Evolutionary conservation across 2,329 filamentous ascomycete species (phyloP).

Genomic region (Aspergillus fijiensis): DNA sequence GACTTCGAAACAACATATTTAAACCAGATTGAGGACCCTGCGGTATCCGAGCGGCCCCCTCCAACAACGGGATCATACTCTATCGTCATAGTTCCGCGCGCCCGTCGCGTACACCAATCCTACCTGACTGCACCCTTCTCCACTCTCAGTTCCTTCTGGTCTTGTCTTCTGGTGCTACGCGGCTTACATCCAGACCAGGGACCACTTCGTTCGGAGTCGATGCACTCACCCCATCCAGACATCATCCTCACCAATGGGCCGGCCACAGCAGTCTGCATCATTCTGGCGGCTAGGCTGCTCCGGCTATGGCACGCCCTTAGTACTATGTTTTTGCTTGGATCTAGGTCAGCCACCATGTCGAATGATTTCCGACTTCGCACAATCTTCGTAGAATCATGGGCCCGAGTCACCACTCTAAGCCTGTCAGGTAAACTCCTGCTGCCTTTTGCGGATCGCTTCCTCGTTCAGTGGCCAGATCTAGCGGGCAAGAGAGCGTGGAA

Average conservation of each 20-base stretch:
- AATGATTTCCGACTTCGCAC: slow-evolving; percentile 61
- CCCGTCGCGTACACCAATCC: slow-evolving; percentile 78
- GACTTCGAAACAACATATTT: slow-evolving; percentile 59
- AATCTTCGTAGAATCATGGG: slow-evolving; percentile 91
- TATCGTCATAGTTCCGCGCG: slow-evolving; percentile 69
- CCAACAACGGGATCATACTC: slow-evolving; percentile 51
- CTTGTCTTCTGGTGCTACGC: slow-evolving; percentile 59
- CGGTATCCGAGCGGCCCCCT: neutral
- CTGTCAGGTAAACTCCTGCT: slow-evolving; percentile 77
- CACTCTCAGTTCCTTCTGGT: slow-evolving; percentile 63
- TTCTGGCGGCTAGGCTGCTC: slow-evolving; percentile 57
- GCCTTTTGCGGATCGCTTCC: slow-evolving; percentile 70
- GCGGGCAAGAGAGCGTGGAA: slow-evolving; percentile 47
- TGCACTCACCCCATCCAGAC: slow-evolving; percentile 59
- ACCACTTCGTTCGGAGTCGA: slow-evolving; percentile 17
- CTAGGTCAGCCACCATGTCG: slow-evolving; percentile 30
- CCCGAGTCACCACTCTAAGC: slow-evolving; percentile 77
- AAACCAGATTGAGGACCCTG: slow-evolving; percentile 14
- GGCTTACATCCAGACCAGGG: slow-evolving; percentile 38
- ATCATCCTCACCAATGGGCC: slow-evolving; percentile 85
- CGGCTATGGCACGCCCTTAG: slow-evolving; percentile 48
- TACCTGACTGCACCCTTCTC: slow-evolving; percentile 71
- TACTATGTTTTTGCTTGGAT: slow-evolving; percentile 13
- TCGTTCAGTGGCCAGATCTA: slow-evolving; percentile 77
- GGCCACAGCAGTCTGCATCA: slow-evolving; percentile 77